Evolutionary conservation across 2,329 filamentous ascomycete genomes (phyloP), one percentile per base, ranked within the genome.

Genomic region (Monilinia fructigena): DNA sequence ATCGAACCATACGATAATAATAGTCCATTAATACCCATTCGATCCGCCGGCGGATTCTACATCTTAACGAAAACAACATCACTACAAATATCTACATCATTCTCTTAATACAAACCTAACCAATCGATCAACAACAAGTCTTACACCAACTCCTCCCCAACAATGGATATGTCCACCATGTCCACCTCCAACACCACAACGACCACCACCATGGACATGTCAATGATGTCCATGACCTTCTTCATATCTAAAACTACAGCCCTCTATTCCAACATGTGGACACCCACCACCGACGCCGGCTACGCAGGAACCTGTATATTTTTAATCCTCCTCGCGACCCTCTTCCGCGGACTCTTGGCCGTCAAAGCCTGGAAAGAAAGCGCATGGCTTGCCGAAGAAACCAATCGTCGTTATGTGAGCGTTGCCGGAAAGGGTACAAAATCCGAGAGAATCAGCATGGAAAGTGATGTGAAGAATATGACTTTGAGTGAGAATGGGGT

Each of bases 251-350:
- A 85, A 56, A 78, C 76, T 65, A 91, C 88, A 0, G 82, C 88
- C 3, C 82, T 92, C 55, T 92, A 83, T 80, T 88, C 91, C 20
- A 76, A 79, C 28, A 77, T 81, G 63, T 98, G 93, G 92, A 89
- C 90, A 2, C 94, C 94, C 6, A 79, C 76, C 38, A 88, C 80
- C 47, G 80, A 83, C 7, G 92, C 89, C 72, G 80, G 84, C 68
- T 98, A 97, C 78, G 92, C 92, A 1, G 94, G 87, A 66, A 96
- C 92, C 38, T 96, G 94, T 81, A 91, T 97, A 77, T 97, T 97
- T 79, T 84, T 97, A 67, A 88, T 97, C 76, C 72, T 90, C 55
- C 87, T 98, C 62, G 88, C 88, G 68, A 81, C 88, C 68, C 74
- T 89, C 66, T 87, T 89, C 74, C 90, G 93, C 63, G 79, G 82